These are phyloP conservation scores for Ogataea glucozyma DNA, from an alignment of 805 yeast species.

Conservation along the genomic window DNA sequence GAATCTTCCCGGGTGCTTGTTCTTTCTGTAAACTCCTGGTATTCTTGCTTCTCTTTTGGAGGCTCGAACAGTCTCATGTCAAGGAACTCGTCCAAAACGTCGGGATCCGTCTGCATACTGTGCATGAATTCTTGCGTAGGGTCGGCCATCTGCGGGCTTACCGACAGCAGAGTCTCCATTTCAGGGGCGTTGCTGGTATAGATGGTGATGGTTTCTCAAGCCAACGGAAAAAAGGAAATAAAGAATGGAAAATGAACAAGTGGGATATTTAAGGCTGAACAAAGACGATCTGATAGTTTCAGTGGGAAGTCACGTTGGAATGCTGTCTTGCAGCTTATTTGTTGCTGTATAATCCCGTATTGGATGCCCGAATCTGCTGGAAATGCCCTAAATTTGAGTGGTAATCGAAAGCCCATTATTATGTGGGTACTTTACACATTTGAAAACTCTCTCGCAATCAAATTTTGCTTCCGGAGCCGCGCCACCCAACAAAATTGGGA, in stretches of 20 bases:
- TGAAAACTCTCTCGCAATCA: constrained; percentile 7
- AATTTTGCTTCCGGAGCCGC: constrained; percentile 9
- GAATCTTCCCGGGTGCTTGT: constrained; percentile 1
- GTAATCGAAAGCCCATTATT: constrained; percentile 3
- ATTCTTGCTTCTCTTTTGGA: constrained; percentile 4
- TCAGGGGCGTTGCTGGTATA: neutral
- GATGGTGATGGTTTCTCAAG: neutral
- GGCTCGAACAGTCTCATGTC: constrained; percentile 48
- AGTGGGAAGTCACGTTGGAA: too few relatives aligned
- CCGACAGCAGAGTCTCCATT: constrained; percentile 25
- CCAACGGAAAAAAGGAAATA: too few relatives aligned
- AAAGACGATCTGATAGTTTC: too few relatives aligned
- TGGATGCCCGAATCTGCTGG: too few relatives aligned
- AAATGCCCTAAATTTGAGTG: too few relatives aligned
- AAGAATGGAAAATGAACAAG: too few relatives aligned
- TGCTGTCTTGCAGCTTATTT: too few relatives aligned
- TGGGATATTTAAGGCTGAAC: too few relatives aligned
- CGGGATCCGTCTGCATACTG: constrained; percentile 37
- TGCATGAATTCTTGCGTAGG: constrained; percentile 18
- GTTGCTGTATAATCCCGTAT: too few relatives aligned
- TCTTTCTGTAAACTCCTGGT: neutral
- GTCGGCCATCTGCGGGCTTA: constrained; percentile 21
- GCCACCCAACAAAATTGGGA: constrained; percentile 12
- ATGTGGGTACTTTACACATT: neutral
- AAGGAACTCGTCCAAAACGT: constrained; percentile 57